Conservation (phyloP, 2,329 filamentous ascomycete genomes). For the Aspergillus aculeatus region DNA sequence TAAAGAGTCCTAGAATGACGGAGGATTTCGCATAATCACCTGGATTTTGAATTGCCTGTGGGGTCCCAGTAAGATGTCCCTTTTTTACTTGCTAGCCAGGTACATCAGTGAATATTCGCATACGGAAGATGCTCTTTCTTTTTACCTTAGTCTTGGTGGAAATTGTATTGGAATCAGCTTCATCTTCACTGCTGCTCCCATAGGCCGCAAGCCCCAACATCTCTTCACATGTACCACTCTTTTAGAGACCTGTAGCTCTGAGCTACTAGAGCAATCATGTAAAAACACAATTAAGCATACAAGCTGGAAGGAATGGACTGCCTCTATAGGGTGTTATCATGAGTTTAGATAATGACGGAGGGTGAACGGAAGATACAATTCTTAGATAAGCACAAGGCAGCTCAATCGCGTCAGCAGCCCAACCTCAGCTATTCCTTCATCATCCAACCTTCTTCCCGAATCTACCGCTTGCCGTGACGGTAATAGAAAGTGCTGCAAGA, state of each 20-base stretch:
- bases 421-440: slow-evolving; percentile 12
- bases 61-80: slow-evolving; percentile 2
- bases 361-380: slow-evolving; percentile 12
- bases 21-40: slow-evolving; percentile 7
- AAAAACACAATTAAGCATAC: too few relatives aligned
- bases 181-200: slow-evolving; percentile 48
- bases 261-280: too few relatives aligned
- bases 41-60: slow-evolving; percentile 4
- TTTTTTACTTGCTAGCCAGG: slow-evolving; percentile 12
- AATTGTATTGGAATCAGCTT: slow-evolving; percentile 25
- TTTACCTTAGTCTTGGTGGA: slow-evolving; percentile 25
- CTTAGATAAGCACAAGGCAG: slow-evolving; percentile 42
- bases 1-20: background rate
- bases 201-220: slow-evolving; percentile 46
- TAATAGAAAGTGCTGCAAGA: too few relatives aligned
- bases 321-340: too few relatives aligned
- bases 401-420: slow-evolving; percentile 36
- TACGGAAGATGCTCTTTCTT: background rate
- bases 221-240: slow-evolving; percentile 6
- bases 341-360: slow-evolving; percentile 1
- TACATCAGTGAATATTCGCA: slow-evolving; percentile 11
- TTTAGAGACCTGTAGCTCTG: too few relatives aligned
- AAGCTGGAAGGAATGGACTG: too few relatives aligned
- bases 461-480: background rate
- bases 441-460: background rate